These are phyloP conservation scores for Curvularia spicifera DNA, from an alignment of 2,329 filamentous ascomycete species.

Conservation along the genomic window DNA sequence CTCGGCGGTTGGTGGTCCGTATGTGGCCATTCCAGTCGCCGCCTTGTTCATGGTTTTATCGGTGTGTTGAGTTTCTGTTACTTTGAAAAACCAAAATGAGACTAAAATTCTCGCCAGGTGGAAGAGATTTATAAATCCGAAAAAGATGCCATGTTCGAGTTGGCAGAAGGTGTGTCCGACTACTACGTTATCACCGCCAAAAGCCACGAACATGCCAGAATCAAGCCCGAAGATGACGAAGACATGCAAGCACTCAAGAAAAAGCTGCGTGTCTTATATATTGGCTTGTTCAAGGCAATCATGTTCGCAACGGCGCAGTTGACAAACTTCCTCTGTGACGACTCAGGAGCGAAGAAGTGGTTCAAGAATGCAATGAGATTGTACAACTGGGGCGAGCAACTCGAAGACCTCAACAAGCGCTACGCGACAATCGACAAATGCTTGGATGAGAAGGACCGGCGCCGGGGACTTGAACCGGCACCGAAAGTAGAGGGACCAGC, in stretches of 20 bases:
- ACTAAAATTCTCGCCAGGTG: slow-evolving; percentile 5
- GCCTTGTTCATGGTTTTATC: slow-evolving; percentile 28
- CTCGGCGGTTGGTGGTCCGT: slow-evolving; percentile 24
- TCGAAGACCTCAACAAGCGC: slow-evolving; percentile 19
- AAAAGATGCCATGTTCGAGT: slow-evolving; percentile 21
- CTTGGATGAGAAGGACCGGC: slow-evolving; percentile 15
- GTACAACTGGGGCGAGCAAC: slow-evolving; percentile 28
- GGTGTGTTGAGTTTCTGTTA: slow-evolving; percentile 11
- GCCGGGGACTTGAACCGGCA: background rate
- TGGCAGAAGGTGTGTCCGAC: slow-evolving; percentile 19
- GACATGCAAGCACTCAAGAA: slow-evolving; percentile 23
- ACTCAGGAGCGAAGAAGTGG: slow-evolving; percentile 14
- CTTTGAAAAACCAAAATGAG: background rate
- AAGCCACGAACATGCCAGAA: slow-evolving; percentile 16
- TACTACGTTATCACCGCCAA: slow-evolving; percentile 23
- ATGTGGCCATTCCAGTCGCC: slow-evolving; percentile 25
- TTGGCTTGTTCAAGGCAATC: slow-evolving; percentile 23
- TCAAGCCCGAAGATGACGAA: slow-evolving; percentile 13
- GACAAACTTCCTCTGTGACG: slow-evolving; percentile 17
- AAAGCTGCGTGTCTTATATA: slow-evolving; percentile 19
- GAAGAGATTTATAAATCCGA: slow-evolving; percentile 24
- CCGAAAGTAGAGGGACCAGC: background rate
- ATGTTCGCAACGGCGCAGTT: slow-evolving; percentile 25
- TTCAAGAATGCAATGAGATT: slow-evolving; percentile 23
- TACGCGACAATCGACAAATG: slow-evolving; percentile 12